Evolutionary conservation across 345 rosid genomes (phyloP).

Genomic region (Arabidopsis suecica): DNA sequence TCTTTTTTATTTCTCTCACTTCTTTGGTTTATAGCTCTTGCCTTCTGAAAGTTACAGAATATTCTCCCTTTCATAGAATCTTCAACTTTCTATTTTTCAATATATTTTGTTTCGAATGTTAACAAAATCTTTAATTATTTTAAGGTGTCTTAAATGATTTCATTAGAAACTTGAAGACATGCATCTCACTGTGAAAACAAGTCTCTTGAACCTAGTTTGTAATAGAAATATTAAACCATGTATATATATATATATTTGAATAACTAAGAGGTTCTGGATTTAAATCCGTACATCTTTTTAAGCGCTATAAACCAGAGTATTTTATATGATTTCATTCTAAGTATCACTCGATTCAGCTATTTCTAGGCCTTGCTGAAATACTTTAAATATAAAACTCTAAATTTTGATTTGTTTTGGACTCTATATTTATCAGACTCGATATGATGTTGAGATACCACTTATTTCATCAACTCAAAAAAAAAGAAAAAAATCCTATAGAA

Average conservation of each 20-base stretch:
- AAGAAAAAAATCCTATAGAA: too few species aligned
- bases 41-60: conserved; percentile 18
- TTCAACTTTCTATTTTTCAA: neutral
- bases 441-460: neutral
- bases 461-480: neutral
- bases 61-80: conserved; percentile 24
- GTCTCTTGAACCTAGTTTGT: neutral
- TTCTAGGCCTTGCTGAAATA: too few species aligned
- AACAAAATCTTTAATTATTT: neutral
- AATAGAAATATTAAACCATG: neutral
- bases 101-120: neutral
- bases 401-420: neutral
- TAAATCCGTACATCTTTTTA: too few species aligned
- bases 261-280: too few species aligned
- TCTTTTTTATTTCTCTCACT: neutral
- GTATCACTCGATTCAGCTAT: too few species aligned
- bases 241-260: too few species aligned
- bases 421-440: neutral
- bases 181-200: neutral
- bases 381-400: too few species aligned
- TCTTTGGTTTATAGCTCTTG: conserved; percentile 26
- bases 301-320: too few species aligned
- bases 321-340: too few species aligned
- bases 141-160: neutral
- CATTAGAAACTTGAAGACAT: neutral